These are phyloP conservation scores for Saccharomycopsis hybrid DNA, from an alignment of 1,139 yeast genomes.

Conservation along the genomic window DNA sequence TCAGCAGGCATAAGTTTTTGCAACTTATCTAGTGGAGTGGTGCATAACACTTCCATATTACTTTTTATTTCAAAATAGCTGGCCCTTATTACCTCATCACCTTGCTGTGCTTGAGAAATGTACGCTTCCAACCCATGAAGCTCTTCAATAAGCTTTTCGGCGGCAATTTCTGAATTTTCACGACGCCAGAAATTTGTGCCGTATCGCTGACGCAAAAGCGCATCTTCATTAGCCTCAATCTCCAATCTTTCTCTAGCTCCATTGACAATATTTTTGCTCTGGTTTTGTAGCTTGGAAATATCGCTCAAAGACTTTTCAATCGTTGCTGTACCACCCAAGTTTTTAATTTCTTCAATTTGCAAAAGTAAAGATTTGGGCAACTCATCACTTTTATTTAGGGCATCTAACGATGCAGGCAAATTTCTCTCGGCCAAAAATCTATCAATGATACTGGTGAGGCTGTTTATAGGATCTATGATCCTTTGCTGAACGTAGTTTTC, in stretches of 20 bases:
- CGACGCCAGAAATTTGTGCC: constrained; percentile 50
- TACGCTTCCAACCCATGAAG: constrained; percentile 43
- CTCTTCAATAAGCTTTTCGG: constrained; percentile 33
- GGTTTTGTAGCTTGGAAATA: constrained; percentile 37
- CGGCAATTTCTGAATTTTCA: constrained; percentile 35
- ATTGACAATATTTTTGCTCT: constrained; percentile 34
- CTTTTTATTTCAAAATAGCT: constrained; percentile 41
- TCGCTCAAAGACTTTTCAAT: constrained; percentile 42
- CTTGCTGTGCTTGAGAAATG: constrained; percentile 50
- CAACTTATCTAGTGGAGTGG: constrained; percentile 5
- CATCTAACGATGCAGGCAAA: constrained; percentile 60
- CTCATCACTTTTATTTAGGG: constrained; percentile 29
- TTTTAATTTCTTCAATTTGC: constrained; percentile 49
- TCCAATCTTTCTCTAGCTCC: constrained; percentile 44
- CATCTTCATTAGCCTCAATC: constrained; percentile 53
- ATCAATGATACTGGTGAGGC: constrained; percentile 43
- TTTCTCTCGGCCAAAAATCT: constrained; percentile 39
- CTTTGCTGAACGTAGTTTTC: constrained; percentile 47
- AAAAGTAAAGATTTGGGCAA: constrained; percentile 48
- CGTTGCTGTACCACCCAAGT: constrained; percentile 45
- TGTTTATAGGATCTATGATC: constrained; percentile 45
- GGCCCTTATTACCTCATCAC: constrained; percentile 48
- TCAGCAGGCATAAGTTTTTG: constrained; percentile 9
- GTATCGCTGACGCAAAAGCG: constrained; percentile 38
- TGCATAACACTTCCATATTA: constrained; percentile 37